phyloP scores from a whole-genome alignment of 805 yeast genomes.

The Candida maris region DNA sequence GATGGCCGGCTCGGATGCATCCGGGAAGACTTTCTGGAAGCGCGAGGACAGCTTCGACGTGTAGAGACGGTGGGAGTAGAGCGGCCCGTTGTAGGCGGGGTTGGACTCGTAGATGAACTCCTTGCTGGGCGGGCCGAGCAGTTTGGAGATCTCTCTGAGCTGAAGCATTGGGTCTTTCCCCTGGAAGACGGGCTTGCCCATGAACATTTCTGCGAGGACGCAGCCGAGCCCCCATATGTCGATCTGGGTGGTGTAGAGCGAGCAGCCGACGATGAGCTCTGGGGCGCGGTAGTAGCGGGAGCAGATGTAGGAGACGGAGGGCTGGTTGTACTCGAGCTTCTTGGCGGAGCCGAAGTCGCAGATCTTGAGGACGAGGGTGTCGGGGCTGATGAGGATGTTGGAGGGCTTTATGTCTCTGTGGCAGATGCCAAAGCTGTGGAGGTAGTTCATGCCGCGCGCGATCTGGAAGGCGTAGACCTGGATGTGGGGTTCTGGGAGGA shows the following conservation, averaged over 20 bases:
- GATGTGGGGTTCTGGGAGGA: slow-evolving; percentile 68
- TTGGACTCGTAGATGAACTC: slow-evolving; percentile 70
- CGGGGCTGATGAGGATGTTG: slow-evolving; percentile 73
- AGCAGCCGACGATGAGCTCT: slow-evolving; percentile 87
- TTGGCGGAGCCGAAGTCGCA: slow-evolving; percentile 89
- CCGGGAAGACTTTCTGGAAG: slow-evolving; percentile 63
- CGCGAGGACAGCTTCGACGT: slow-evolving; percentile 25
- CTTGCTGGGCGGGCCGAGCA: slow-evolving; percentile 83
- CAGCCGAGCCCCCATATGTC: slow-evolving; percentile 99
- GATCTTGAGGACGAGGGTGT: slow-evolving; percentile 60
- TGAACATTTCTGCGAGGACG: slow-evolving; percentile 88
- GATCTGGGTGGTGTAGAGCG: slow-evolving; percentile 82
- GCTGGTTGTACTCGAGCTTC: slow-evolving; percentile 70
- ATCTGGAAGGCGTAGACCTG: slow-evolving; percentile 76
- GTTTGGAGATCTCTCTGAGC: slow-evolving; percentile 82
- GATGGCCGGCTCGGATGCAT: slow-evolving; percentile 81
- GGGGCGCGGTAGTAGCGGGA: slow-evolving; percentile 96
- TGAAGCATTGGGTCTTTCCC: slow-evolving; percentile 89
- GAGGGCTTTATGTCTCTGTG: slow-evolving; percentile 86
- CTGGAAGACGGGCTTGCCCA: slow-evolving; percentile 93
- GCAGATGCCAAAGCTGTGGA: slow-evolving; percentile 76
- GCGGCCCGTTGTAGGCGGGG: slow-evolving; percentile 72
- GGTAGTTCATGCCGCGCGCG: slow-evolving; percentile 77
- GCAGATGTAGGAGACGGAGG: slow-evolving; percentile 94
- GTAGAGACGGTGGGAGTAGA: slow-evolving; percentile 56